Conservation (phyloP, 345 rosid species). For the Aegle marmelos region DNA sequence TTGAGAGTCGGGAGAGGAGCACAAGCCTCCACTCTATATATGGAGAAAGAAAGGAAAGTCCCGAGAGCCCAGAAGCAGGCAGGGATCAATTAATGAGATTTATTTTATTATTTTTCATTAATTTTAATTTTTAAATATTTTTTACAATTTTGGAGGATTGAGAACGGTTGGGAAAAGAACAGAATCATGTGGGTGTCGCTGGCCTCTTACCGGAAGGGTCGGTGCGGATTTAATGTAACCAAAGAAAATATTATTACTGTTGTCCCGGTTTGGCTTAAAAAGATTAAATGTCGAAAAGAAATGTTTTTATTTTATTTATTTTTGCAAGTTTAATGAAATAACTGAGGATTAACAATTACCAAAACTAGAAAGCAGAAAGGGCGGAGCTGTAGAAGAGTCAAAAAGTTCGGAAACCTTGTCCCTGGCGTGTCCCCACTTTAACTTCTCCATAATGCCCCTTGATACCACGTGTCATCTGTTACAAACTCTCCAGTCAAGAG, state of each 20-base stretch:
- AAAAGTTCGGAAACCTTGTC: constrained; percentile 1
- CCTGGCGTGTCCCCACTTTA: background rate
- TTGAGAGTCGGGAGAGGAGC: constrained; percentile 24
- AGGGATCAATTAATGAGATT: constrained; percentile 39
- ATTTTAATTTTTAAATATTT: background rate
- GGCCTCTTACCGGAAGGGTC: constrained; percentile 49
- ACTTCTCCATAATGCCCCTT: constrained; percentile 4
- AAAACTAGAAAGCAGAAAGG: background rate
- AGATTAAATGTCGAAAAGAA: no score
- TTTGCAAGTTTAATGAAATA: background rate
- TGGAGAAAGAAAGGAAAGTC: constrained; percentile 48
- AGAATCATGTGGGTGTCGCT: constrained; percentile 67
- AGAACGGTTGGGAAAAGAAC: constrained; percentile 42
- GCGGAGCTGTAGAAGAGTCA: background rate
- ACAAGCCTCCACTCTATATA: constrained; percentile 45
- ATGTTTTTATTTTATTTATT: background rate
- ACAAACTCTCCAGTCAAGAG: background rate
- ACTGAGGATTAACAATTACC: background rate
- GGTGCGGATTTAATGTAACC: constrained; percentile 60
- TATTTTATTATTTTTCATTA: background rate
- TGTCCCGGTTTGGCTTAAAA: no score
- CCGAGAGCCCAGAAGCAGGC: constrained; percentile 33
- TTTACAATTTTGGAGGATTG: constrained; percentile 22
- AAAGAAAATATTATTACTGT: background rate
- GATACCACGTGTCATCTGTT: background rate